Base-by-base conservation (phyloP, 306 rosid species). In the Pterocarpus macrocarpus region DNA sequence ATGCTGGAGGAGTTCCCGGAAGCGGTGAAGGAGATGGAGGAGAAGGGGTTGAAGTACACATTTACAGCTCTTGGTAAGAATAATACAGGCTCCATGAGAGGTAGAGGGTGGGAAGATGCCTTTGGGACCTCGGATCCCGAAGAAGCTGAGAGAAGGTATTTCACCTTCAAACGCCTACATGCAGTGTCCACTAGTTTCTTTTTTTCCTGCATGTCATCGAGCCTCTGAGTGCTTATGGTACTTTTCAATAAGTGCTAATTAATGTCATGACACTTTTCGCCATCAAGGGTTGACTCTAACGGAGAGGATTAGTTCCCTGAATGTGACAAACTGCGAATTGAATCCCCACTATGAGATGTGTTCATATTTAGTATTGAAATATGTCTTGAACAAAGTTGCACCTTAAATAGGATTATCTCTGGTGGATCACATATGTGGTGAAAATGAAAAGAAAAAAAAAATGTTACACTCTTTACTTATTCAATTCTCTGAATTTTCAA, bases 51-150 rank as follows among this genome's bases (percentile, higher is more conserved):
- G 74, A 87, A 86, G 73, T 94, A 94, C 88, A 70, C 95, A 1
- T 90, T 92, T 79, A 86, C 89, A 16, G 92, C 94, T 71, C 85
- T 7, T 33, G 85, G 94, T 86, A 85, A 86, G 32, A 88, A 84
- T 74, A 76, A 90, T 69, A 77, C 79, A 0, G 76, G 86, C 7
- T 90, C 97, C 59, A 92, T 92, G 97, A 94, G 97, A 75, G 97
- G 98, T n/a, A 81, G 98, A 81, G 95, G 94, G 0, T 94, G 95
- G 98, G 90, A 94, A 62, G 91, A 90, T 55, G 85, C 98, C 49
- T 90, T 94, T 76, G 90, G 76, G 0, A 82, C 97, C 69, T 87
- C 98, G 0, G 94, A 90, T 81, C 88, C 45, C 7, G 70, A 74
- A 4, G 83, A 79, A 87, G 98, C 91, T n/a, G 89, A 94, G 68